phyloP scores from a whole-genome alignment of 306 rosid genomes.

The Mimosa pudica region DNA sequence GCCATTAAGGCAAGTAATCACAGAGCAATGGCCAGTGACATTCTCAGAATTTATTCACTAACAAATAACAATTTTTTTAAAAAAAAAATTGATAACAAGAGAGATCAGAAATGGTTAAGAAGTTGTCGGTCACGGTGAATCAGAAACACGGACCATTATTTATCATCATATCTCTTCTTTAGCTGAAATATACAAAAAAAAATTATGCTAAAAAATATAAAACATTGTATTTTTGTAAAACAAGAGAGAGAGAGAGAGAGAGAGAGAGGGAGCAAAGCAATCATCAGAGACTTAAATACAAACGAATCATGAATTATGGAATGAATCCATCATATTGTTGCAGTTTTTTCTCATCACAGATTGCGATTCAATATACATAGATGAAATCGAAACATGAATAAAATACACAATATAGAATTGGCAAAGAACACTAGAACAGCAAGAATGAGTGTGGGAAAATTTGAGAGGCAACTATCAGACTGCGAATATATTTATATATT shows the following conservation, averaged over 20 bases:
- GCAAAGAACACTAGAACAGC: not conserved
- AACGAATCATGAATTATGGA: slow-evolving; percentile 77
- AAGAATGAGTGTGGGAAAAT: not conserved
- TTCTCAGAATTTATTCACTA: not conserved
- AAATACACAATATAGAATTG: not conserved
- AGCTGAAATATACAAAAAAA: not conserved
- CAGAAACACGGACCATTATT: slow-evolving; percentile 83
- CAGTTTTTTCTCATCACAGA: slow-evolving; percentile 81
- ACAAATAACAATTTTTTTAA: fast-evolving
- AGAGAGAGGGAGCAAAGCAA: not conserved
- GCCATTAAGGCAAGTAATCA: slow-evolving; percentile 67
- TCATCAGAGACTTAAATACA: slow-evolving; percentile 95
- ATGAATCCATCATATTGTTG: slow-evolving; percentile 85
- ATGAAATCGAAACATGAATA: not conserved
- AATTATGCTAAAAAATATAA: fast-evolving
- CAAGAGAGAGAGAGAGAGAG: not conserved
- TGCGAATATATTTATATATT: not conserved
- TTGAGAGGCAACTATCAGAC: not conserved
- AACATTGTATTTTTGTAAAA: not conserved
- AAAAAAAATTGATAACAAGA: not conserved
- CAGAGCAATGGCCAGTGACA: slow-evolving; percentile 43
- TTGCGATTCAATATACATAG: not conserved
- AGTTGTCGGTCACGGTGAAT: slow-evolving; percentile 62
- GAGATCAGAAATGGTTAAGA: slow-evolving; percentile 62
- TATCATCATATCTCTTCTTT: slow-evolving; percentile 59